A percentile compares a stretch with the other conserved stretches of the same genome.
Evolutionary conservation across 768 basidiomycete genomes (phyloP).

Genomic region (Kwoniella botswanensis): DNA sequence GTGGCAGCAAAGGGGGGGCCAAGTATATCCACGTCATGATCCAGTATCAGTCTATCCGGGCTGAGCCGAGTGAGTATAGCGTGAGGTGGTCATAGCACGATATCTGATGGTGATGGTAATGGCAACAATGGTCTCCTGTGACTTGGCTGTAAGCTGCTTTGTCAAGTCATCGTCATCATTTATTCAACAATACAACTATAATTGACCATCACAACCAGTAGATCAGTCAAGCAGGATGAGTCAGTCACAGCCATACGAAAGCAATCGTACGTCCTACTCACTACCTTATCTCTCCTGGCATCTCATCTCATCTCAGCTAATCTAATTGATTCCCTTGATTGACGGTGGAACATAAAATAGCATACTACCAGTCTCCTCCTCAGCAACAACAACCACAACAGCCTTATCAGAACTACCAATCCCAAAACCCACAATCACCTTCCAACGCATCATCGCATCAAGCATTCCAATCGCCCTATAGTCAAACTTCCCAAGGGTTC

Average conservation of each 20-base stretch:
- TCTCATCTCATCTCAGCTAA: background rate
- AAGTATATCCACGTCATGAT: conserved; percentile 10
- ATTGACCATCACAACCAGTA: background rate
- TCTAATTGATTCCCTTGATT: background rate
- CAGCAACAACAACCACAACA: conserved; percentile 5
- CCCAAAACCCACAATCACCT: background rate
- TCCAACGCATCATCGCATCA: background rate
- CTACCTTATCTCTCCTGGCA: background rate
- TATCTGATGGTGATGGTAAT: no score
- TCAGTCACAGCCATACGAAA: conserved; percentile 34
- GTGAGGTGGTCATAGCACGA: background rate
- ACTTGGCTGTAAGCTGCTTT: background rate
- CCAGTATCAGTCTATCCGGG: background rate
- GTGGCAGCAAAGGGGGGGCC: background rate
- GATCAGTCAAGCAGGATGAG: conserved; percentile 20
- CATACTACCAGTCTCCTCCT: conserved; percentile 13
- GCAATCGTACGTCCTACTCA: conserved; percentile 14
- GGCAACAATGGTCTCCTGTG: no score
- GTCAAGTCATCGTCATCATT: background rate
- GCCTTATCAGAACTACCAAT: conserved; percentile 1
- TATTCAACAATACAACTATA: background rate
- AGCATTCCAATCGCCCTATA: background rate
- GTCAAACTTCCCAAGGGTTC: background rate
- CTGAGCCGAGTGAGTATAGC: background rate
- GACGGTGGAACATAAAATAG: background rate